These are phyloP conservation scores for Populus hybrid DNA, from an alignment of 441 rosid species.

Conservation along the genomic window DNA sequence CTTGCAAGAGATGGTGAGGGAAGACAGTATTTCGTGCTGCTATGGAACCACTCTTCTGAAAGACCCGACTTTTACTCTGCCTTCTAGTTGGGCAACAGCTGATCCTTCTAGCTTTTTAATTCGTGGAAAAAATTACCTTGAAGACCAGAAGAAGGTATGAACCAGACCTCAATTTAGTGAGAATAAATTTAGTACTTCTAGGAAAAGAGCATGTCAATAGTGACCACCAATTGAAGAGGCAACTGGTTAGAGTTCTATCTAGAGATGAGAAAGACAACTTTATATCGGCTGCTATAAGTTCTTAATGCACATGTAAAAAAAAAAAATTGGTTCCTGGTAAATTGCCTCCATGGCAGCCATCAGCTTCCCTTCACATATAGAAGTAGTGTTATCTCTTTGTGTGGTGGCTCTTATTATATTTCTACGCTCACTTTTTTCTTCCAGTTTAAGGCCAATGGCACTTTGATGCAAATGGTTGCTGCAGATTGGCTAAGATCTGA, in stretches of 20 bases:
- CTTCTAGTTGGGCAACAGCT: slow-evolving; percentile 78
- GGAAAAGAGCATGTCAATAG: neutral
- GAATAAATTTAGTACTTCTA: neutral
- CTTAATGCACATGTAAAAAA: too few species aligned
- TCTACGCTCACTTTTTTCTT: slow-evolving; percentile 3
- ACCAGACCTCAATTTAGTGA: slow-evolving; percentile 7
- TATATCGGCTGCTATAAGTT: too few species aligned
- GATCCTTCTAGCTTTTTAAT: slow-evolving; percentile 87
- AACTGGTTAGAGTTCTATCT: neutral
- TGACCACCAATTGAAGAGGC: slow-evolving; percentile 3
- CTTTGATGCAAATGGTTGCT: slow-evolving; percentile 93
- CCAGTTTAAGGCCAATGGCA: slow-evolving; percentile 84
- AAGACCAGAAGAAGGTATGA: slow-evolving; percentile 76
- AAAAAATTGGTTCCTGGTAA: too few species aligned
- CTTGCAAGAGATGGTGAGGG: slow-evolving; percentile 69
- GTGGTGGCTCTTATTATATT: neutral
- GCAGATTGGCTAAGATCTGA: slow-evolving; percentile 96
- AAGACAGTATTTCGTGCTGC: slow-evolving; percentile 55
- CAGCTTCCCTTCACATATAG: neutral
- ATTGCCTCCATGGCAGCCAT: neutral
- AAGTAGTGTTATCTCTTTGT: neutral
- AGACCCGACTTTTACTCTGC: slow-evolving; percentile 59
- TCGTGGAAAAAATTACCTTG: slow-evolving; percentile 80
- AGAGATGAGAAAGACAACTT: too few species aligned
- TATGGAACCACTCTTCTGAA: slow-evolving; percentile 84